Conservation (phyloP, 495 filamentous ascomycete species). For the Glarea lozoyensis region DNA sequence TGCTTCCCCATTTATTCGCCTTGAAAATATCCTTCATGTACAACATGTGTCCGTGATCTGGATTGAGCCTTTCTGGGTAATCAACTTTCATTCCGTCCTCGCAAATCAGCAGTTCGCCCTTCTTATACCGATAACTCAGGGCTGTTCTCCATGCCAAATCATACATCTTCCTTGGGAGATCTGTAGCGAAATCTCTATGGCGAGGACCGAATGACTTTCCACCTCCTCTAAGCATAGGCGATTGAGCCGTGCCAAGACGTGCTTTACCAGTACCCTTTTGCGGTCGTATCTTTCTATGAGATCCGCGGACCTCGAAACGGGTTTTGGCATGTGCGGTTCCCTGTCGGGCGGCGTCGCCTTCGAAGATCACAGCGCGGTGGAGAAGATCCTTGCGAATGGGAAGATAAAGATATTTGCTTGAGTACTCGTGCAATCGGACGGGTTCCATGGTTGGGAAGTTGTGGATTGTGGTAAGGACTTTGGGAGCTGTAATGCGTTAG, state of each 20-base stretch:
- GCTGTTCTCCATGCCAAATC: slow-evolving; percentile 94
- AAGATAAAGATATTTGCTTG: slow-evolving; percentile 69
- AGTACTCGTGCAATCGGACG: slow-evolving; percentile 66
- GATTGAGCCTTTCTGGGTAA: slow-evolving; percentile 35
- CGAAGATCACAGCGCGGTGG: slow-evolving; percentile 85
- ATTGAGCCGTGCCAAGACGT: slow-evolving; percentile 70
- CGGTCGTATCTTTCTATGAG: slow-evolving; percentile 60
- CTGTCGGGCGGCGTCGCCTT: slow-evolving; percentile 80
- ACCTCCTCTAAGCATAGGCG: slow-evolving; percentile 76
- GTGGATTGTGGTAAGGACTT: slow-evolving; percentile 76
- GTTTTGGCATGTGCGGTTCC: slow-evolving; percentile 83
- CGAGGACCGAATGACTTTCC: slow-evolving; percentile 75
- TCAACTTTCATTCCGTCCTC: slow-evolving; percentile 60
- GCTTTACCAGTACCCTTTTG: slow-evolving; percentile 84
- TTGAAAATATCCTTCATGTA: slow-evolving; percentile 57
- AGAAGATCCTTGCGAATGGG: slow-evolving; percentile 88
- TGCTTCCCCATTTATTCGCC: slow-evolving; percentile 61
- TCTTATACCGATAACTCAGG: slow-evolving; percentile 78
- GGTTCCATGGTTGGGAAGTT: slow-evolving; percentile 87
- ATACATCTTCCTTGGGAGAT: slow-evolving; percentile 82
- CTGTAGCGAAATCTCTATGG: slow-evolving; percentile 77
- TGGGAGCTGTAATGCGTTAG: slow-evolving; percentile 32
- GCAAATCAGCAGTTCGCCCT: slow-evolving; percentile 78
- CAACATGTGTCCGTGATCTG: too few relatives aligned
- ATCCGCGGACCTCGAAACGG: slow-evolving; percentile 75